Evolutionary conservation across 2,329 filamentous ascomycete genomes (phyloP).

Genomic region (Simplicillium aogashimaense): DNA sequence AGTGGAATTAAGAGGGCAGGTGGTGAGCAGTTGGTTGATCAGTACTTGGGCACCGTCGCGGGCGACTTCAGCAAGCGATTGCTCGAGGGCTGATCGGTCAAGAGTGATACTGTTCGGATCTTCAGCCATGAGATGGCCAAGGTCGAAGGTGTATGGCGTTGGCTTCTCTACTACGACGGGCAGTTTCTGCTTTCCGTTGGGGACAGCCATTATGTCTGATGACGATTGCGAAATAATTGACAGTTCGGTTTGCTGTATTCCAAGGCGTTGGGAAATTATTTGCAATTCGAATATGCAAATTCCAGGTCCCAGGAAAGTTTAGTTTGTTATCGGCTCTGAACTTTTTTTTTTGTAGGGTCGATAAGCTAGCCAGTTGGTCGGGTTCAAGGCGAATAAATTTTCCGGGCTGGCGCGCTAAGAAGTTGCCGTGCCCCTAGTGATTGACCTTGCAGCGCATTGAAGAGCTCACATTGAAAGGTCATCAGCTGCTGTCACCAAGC

Average conservation of each 20-base stretch:
- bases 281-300: not conserved
- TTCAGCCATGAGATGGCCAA: constrained; percentile 75
- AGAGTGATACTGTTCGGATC: constrained; percentile 75
- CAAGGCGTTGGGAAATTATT: not conserved
- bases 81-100: constrained; percentile 46
- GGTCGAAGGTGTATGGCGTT: constrained; percentile 86
- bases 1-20: constrained; percentile 68
- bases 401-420: not conserved
- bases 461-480: not conserved
- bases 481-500: not conserved
- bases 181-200: constrained; percentile 35
- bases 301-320: too few species aligned
- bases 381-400: not conserved
- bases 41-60: constrained; percentile 87
- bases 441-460: not conserved
- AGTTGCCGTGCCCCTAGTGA: not conserved
- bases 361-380: constrained; percentile 2
- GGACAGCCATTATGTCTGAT: constrained; percentile 20
- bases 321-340: not conserved
- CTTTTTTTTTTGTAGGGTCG: constrained; percentile 7
- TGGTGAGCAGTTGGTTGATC: constrained; percentile 88
- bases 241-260: not conserved
- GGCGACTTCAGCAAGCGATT: constrained; percentile 60
- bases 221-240: not conserved
- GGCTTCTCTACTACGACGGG: constrained; percentile 66